Evolutionary conservation across 257 asterid genomes (phyloP).

Genomic region (Verbascum thapsus): DNA sequence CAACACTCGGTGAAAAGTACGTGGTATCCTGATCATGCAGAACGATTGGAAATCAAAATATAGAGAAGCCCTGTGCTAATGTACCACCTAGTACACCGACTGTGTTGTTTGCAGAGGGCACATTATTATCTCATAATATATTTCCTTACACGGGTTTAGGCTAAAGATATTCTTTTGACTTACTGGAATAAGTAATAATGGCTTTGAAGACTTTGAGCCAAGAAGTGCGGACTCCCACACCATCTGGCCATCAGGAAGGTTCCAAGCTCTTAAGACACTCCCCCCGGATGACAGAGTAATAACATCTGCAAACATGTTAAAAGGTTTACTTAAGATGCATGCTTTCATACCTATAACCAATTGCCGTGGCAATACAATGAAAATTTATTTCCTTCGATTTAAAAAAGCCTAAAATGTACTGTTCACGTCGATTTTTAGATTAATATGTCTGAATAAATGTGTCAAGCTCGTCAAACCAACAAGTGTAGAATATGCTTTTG

Average conservation of each 20-base stretch:
- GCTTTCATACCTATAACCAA: conserved; percentile 5
- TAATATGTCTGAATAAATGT: background rate
- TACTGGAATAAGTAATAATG: conserved; percentile 70
- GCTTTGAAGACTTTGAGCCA: conserved; percentile 61
- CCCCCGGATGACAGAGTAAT: conserved; percentile 85
- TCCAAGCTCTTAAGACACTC: conserved; percentile 93
- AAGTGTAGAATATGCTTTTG: background rate
- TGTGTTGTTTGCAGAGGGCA: conserved; percentile 9
- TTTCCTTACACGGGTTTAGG: background rate
- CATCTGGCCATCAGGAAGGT: conserved; percentile 99
- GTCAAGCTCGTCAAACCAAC: conserved; percentile 25
- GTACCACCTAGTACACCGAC: background rate
- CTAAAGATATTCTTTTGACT: conserved; percentile 39
- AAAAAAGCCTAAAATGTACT: background rate
- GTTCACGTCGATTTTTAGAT: background rate
- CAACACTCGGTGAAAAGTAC: conserved; percentile 15
- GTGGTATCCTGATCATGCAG: background rate
- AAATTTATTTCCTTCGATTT: conserved; percentile 6
- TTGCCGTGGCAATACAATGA: background rate
- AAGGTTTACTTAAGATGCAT: conserved; percentile 18
- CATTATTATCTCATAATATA: conserved; percentile 16
- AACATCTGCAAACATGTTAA: conserved; percentile 63
- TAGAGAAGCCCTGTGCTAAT: conserved; percentile 6
- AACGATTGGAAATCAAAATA: conserved; percentile 8
- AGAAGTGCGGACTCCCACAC: conserved; percentile 87